Evolutionary conservation across 768 basidiomycete species (phyloP).

Genomic region (Sporobolomyces pararoseus): DNA sequence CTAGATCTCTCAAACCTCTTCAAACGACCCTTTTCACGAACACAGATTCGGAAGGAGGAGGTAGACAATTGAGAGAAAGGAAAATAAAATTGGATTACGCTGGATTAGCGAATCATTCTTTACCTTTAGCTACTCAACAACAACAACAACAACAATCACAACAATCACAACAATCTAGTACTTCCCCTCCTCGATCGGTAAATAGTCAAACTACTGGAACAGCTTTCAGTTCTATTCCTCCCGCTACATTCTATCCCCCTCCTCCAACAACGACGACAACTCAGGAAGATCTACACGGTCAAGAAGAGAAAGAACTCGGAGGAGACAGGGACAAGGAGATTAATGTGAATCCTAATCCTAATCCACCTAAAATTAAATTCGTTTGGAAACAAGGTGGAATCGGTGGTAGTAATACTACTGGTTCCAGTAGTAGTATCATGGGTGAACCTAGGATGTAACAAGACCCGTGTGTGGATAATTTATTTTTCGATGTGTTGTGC

Average conservation of each 20-base stretch:
- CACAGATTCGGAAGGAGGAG: too few species aligned
- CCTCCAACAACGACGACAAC: not conserved
- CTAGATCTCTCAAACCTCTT: too few species aligned
- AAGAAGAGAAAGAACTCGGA: too few species aligned
- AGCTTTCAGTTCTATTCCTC: not conserved
- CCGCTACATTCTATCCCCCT: not conserved
- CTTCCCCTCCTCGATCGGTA: not conserved
- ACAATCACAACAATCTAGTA: not conserved
- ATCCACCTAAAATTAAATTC: slow-evolving; percentile 18
- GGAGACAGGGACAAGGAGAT: not conserved
- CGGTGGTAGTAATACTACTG: too few species aligned
- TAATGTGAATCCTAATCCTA: too few species aligned
- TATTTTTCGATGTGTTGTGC: too few species aligned
- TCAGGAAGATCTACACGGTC: too few species aligned
- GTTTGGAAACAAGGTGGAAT: slow-evolving; percentile 36
- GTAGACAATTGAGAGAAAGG: slow-evolving; percentile 27
- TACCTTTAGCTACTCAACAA: not conserved
- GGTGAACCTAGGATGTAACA: slow-evolving; percentile 22
- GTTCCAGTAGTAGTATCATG: too few species aligned
- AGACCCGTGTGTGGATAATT: not conserved
- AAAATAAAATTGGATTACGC: slow-evolving; percentile 15
- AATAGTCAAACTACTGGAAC: too few species aligned
- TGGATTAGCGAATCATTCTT: slow-evolving; percentile 5
- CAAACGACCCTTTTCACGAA: too few species aligned
- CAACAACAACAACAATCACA: not conserved